Conservation (phyloP, 2,329 filamentous ascomycete genomes). For the Zymoseptoria crescenta region DNA sequence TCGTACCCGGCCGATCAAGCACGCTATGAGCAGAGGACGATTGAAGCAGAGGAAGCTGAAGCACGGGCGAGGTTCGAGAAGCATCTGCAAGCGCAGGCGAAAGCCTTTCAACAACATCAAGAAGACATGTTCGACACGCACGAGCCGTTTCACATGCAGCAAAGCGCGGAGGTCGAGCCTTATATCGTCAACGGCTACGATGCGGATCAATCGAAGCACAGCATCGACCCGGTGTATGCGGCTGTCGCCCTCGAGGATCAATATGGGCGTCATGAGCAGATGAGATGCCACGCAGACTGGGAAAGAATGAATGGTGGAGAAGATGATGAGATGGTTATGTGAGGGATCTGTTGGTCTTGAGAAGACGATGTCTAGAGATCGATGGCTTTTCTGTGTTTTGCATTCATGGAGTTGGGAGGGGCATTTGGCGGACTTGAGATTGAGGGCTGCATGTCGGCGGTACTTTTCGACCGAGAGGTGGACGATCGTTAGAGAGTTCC, state of each 20-base stretch:
- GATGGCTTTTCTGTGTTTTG: neutral
- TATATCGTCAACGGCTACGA: slow-evolving; percentile 83
- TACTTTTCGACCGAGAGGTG: too few species aligned
- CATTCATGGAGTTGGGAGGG: neutral
- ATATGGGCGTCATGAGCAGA: slow-evolving; percentile 56
- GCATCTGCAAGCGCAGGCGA: slow-evolving; percentile 22
- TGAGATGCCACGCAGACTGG: slow-evolving; percentile 45
- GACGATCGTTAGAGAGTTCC: too few species aligned
- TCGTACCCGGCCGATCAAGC: slow-evolving; percentile 39
- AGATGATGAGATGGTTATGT: slow-evolving; percentile 29
- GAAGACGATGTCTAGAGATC: neutral
- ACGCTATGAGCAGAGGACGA: slow-evolving; percentile 48
- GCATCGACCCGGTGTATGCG: slow-evolving; percentile 64
- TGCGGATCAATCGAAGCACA: slow-evolving; percentile 55
- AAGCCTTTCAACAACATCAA: slow-evolving; percentile 2
- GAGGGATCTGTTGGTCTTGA: slow-evolving; percentile 5
- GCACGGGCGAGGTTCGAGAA: slow-evolving; percentile 54
- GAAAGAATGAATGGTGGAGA: slow-evolving; percentile 10
- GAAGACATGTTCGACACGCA: slow-evolving; percentile 23
- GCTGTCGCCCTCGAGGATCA: slow-evolving; percentile 54
- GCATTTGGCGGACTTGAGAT: too few species aligned
- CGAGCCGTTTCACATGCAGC: slow-evolving; percentile 9
- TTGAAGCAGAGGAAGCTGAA: slow-evolving; percentile 48
- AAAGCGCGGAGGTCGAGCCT: slow-evolving; percentile 54
- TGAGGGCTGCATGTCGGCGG: too few species aligned